Evolutionary conservation across 2,329 filamentous ascomycete species (phyloP), one percentile per base, ranked within the genome.

Genomic region (Clarireedia monteithiana): DNA sequence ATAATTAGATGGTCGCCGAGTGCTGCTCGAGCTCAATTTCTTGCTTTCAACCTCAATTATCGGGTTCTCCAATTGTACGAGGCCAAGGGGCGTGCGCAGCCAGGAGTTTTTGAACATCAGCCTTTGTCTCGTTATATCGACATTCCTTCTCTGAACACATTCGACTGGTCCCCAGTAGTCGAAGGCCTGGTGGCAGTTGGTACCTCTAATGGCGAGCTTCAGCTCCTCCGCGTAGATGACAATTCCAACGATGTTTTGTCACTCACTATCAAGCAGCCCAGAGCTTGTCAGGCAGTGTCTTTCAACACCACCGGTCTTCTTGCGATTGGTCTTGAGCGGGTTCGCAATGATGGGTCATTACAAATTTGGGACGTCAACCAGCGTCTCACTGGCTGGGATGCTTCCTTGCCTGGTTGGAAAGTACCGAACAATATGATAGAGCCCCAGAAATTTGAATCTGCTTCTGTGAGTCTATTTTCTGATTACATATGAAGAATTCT

Each of bases 351-450:
- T 67, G 82, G 86, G 60, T 91, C 87, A 64, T 77, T 95, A 49
- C 89, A 92, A 64, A 85, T 94, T 30, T 94, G 88, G 81, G 88
- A 95, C 69, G 78, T 91, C 54, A 85, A 81, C 63, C 81, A 68
- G 59, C 66, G 82, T 40, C 75, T 83, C 48, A 78, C 76, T 20
- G 75, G 70, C 45, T 72, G 78, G 69, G 76, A 76, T 63, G 67
- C 74, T 36, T 71, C 68, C 15, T 69, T 70, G 20, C 71, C 71
- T 34, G 82, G 82, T 24, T 83, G 66, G 67, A 61, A 50, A 15
- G 60, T 62, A 15, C 58, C 64, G 24, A 50, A 56, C 34, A 60
- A 63, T 50, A 59, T 55, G 14, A 55, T 61, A 23, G 78, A 83
- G 70, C 74, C 87, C 59, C 69, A 80, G 66, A 75, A 81, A 20